These are phyloP conservation scores for Miscanthus sacchariflorus DNA, from an alignment of 202 grass and related monocot species.

Conservation along the genomic window DNA sequence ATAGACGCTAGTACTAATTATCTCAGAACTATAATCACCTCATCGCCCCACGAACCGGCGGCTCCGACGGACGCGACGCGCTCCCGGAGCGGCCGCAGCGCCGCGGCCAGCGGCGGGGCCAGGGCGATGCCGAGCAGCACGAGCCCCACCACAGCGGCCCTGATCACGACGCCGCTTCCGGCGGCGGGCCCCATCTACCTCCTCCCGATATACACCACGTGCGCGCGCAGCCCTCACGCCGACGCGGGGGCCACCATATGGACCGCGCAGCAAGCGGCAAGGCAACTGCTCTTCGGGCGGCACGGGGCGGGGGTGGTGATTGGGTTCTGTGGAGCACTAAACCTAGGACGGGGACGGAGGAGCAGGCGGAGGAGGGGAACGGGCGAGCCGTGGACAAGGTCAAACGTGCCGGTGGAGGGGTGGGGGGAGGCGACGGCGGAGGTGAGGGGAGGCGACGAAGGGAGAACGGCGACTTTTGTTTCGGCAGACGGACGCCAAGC, in stretches of 20 bases:
- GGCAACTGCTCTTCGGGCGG: slow-evolving; percentile 18
- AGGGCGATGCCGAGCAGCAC: slow-evolving; percentile 41
- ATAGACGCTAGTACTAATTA: not conserved
- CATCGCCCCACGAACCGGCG: slow-evolving; percentile 69
- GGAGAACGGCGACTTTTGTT: slow-evolving; percentile 52
- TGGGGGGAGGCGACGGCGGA: not conserved
- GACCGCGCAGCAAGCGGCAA: not conserved
- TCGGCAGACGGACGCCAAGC: slow-evolving; percentile 48
- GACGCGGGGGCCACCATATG: slow-evolving; percentile 9
- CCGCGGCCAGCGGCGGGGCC: slow-evolving; percentile 42
- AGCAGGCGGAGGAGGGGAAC: slow-evolving; percentile 4
- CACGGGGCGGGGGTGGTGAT: not conserved
- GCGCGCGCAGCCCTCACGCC: slow-evolving; percentile 24
- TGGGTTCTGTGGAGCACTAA: slow-evolving; percentile 25
- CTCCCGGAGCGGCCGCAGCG: slow-evolving; percentile 82
- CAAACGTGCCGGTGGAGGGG: slow-evolving; percentile 20
- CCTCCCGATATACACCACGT: not conserved
- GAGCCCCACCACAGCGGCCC: slow-evolving; percentile 36
- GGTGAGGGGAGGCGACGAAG: not conserved
- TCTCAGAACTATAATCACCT: slow-evolving; percentile 48
- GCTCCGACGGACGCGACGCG: slow-evolving; percentile 57
- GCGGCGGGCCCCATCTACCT: slow-evolving; percentile 35
- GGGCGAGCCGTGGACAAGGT: not conserved
- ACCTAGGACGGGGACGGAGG: slow-evolving; percentile 18
- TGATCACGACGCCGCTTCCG: slow-evolving; percentile 19